Evolutionary conservation across 176 grass and related monocot genomes (phyloP), one percentile per base, ranked within the genome.

Genomic region (Raddia distichophylla): DNA sequence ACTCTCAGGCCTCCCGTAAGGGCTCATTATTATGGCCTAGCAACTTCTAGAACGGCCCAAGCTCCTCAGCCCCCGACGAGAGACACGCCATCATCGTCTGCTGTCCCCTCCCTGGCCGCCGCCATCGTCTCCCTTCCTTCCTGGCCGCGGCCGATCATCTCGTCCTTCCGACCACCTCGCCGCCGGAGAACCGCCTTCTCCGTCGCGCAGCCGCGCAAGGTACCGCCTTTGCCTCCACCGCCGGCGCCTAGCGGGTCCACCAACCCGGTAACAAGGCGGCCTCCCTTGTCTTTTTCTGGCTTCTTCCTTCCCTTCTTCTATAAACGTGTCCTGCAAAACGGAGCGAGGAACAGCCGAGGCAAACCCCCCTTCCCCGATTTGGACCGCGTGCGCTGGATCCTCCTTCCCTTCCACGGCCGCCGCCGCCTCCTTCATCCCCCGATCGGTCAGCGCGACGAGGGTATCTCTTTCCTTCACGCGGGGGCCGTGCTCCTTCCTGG

Each of bases 391-490:
- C 22, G 51, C 43, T 19, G 82, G 53, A 60, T 84, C 73, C 47
- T 69, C 35, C 57, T 16, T n/a, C n/a, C n/a, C n/a, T n/a, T n/a
- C n/a, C n/a, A 5, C 53, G 50, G 13, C 5, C 14, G 13, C 34
- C 35, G 37, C 57, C 66, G n/a, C n/a, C n/a, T n/a, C n/a, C n/a
- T n/a, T 57, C 70, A 73, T 60, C 17, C 14, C 22, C 73, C 19
- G 22, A 77, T 50, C 53, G 64, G 73, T 84, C 73, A 84, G 60
- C 73, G 64, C 82, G 7, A 15, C 37, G 44, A 42, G 35, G n/a
- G n/a, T n/a, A n/a, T n/a, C n/a, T n/a, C n/a, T n/a, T 81, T 18
- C 16, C 51, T 7, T 37, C 37, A 2, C 37, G 4, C 7, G 67
- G 3, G 8, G n/a, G 7, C 20, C 20, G 57, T n/a, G n/a, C n/a